These are phyloP conservation scores for Colletotrichum caudatum DNA, from an alignment of 2,329 filamentous ascomycete species.

Conservation along the genomic window DNA sequence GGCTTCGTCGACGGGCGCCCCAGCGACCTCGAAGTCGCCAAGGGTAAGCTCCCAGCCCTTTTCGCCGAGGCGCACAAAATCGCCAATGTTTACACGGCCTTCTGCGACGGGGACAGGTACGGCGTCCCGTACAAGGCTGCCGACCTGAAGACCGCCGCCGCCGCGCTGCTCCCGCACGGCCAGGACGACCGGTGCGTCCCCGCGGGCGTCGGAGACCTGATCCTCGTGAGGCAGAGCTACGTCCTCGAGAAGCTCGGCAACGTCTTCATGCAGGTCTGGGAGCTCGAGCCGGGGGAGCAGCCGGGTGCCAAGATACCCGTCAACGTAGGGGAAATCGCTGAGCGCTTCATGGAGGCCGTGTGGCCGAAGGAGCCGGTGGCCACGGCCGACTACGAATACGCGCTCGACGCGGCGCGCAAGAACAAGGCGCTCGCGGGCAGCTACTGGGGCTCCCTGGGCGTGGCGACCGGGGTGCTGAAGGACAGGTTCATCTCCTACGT, in stretches of 20 bases:
- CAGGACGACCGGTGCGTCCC: neutral
- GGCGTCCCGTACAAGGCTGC: neutral
- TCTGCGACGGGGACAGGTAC: neutral
- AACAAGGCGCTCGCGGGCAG: neutral
- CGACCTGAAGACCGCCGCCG: neutral
- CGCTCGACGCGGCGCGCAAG: neutral
- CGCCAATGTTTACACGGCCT: rapidly evolving
- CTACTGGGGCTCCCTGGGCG: neutral
- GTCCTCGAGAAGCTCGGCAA: neutral
- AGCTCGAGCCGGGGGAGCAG: neutral
- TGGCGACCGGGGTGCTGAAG: neutral
- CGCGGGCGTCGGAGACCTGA: neutral
- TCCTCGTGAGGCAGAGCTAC: neutral
- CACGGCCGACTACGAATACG: rapidly evolving
- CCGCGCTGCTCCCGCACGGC: neutral
- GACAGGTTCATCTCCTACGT: neutral
- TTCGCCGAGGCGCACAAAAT: too few species aligned
- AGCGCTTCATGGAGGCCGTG: neutral
- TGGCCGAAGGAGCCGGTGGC: too few species aligned
- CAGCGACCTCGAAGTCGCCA: neutral
- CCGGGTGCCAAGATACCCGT: neutral
- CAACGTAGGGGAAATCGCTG: rapidly evolving
- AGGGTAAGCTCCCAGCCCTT: rapidly evolving
- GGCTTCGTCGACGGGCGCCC: neutral
- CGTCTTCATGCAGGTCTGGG: neutral